Evolutionary conservation across 306 rosid genomes (phyloP).

Genomic region (Purshia tridentata): DNA sequence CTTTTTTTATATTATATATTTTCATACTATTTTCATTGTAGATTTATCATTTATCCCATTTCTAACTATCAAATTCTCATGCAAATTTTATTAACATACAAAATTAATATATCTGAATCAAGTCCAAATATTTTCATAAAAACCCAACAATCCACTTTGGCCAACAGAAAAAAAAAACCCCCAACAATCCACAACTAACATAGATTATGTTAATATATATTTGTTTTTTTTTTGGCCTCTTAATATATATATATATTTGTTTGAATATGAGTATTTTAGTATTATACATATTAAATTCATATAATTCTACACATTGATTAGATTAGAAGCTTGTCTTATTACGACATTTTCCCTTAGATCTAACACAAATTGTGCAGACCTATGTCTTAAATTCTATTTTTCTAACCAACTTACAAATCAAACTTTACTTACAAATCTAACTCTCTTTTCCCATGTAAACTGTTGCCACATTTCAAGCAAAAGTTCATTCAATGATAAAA

Average conservation of each 20-base stretch:
- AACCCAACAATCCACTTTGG: neutral
- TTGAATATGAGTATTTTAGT: neutral
- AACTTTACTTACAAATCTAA: neutral
- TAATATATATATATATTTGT: too few relatives aligned
- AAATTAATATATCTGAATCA: too few relatives aligned
- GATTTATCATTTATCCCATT: too few relatives aligned
- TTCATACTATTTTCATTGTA: too few relatives aligned
- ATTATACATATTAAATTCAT: neutral
- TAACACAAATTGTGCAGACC: constrained; percentile 4
- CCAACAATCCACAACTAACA: neutral
- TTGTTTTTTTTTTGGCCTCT: too few relatives aligned
- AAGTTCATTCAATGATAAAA: neutral
- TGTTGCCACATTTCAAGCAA: constrained; percentile 1
- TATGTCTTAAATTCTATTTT: neutral
- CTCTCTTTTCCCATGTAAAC: neutral
- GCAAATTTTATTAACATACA: too few relatives aligned
- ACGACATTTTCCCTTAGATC: constrained; percentile 20
- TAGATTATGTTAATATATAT: neutral
- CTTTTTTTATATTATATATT: too few relatives aligned
- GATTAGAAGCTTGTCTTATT: neutral
- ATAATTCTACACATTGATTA: neutral
- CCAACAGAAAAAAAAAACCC: too few relatives aligned
- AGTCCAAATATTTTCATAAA: neutral
- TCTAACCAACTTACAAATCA: neutral
- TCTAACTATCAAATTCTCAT: neutral